Evolutionary conservation across 1,284 basidiomycete genomes (phyloP).

Genomic region (Ustilago nuda): DNA sequence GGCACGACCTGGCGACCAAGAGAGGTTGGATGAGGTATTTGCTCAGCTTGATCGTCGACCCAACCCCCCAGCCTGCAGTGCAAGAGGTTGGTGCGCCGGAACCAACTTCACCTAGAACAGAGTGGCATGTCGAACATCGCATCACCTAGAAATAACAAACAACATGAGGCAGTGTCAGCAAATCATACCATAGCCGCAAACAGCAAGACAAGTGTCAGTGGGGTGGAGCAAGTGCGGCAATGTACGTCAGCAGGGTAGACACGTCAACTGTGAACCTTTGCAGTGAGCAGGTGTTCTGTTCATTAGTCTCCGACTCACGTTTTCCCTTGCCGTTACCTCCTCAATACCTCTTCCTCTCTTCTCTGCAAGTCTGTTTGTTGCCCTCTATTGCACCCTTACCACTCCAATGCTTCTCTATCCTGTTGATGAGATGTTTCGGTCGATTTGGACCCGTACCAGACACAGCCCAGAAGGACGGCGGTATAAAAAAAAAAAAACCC

Average conservation of each 20-base stretch:
- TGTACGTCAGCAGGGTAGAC: conserved; percentile 38
- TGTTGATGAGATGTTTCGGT: neutral
- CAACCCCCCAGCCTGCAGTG: neutral
- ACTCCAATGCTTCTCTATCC: neutral
- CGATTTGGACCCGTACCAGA: conserved; percentile 6
- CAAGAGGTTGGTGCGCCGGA: neutral
- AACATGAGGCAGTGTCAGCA: neutral
- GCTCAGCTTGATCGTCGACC: conserved; percentile 17
- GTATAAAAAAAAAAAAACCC: neutral
- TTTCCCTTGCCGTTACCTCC: neutral
- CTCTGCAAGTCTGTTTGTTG: neutral
- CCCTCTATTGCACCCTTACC: neutral
- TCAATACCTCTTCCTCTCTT: neutral
- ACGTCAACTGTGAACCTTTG: conserved; percentile 21
- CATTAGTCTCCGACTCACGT: conserved; percentile 27
- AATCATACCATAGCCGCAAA: neutral
- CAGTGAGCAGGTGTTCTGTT: conserved; percentile 48
- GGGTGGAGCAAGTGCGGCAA: neutral
- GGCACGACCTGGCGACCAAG: neutral
- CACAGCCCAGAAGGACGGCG: conserved; percentile 20
- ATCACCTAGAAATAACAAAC: neutral
- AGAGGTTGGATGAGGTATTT: conserved; percentile 17
- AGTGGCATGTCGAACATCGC: conserved; percentile 11
- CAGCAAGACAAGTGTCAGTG: neutral
- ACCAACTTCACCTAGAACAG: conserved; percentile 8